Conservation (phyloP, 2,329 filamentous ascomycete species). For the Cytospora leucostoma region DNA sequence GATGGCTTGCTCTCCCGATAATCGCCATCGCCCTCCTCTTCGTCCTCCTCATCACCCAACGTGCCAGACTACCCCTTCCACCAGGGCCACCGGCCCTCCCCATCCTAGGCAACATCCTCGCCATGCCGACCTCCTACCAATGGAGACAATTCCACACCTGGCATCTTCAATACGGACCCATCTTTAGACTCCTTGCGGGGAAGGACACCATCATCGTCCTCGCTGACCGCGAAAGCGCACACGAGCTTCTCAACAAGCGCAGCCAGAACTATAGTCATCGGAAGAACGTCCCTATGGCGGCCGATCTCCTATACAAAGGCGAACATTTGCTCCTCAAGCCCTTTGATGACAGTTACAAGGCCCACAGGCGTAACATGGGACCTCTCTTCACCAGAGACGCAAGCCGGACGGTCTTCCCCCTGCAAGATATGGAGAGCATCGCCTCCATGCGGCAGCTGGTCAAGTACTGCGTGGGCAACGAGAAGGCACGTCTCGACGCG, state of each 20-base stretch:
- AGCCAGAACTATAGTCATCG: constrained; percentile 41
- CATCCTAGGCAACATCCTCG: constrained; percentile 37
- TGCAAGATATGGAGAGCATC: constrained; percentile 10
- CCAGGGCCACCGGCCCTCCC: constrained; percentile 11
- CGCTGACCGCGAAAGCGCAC: constrained; percentile 42
- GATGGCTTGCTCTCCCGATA: not conserved
- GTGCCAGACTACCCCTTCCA: constrained; percentile 8
- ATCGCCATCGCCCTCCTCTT: not conserved
- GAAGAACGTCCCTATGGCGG: constrained; percentile 38
- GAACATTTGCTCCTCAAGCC: constrained; percentile 34
- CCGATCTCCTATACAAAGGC: constrained; percentile 35
- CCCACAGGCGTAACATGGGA: constrained; percentile 12
- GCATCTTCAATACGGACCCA: constrained; percentile 40
- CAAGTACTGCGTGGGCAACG: not conserved
- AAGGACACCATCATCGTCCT: constrained; percentile 40
- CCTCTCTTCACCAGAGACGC: constrained; percentile 30
- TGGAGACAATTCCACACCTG: constrained; percentile 45
- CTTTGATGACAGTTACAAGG: constrained; percentile 28
- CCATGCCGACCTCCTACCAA: constrained; percentile 37
- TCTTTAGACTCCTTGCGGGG: constrained; percentile 39
- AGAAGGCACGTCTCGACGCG: not conserved
- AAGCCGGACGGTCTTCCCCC: not conserved
- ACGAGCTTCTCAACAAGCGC: constrained; percentile 43
- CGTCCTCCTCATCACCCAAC: not conserved
- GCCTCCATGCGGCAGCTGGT: constrained; percentile 10